These are phyloP conservation scores for Posidonia oceanica DNA, from an alignment of 116 monocot genomes.

Conservation along the genomic window DNA sequence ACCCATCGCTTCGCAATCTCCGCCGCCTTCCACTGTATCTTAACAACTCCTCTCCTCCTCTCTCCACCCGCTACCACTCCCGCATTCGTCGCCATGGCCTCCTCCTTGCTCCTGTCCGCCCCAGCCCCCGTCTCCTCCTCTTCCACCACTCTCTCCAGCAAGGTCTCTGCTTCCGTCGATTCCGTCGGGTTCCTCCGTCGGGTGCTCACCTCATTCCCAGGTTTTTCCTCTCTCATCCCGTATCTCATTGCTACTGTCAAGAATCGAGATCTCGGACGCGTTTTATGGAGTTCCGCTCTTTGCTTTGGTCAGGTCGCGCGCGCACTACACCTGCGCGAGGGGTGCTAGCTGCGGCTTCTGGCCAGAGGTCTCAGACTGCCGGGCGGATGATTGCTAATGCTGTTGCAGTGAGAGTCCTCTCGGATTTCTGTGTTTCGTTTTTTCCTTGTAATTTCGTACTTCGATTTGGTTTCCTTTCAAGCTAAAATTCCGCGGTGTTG, in stretches of 20 bases:
- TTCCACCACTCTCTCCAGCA: background rate
- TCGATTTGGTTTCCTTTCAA: background rate
- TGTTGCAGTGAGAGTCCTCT: conserved; percentile 5
- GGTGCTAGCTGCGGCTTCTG: background rate
- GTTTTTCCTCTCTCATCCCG: background rate
- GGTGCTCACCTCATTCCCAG: background rate
- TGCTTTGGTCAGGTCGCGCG: background rate
- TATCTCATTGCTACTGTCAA: too few relatives aligned
- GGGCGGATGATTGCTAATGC: conserved; percentile 2
- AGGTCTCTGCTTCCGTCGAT: too few relatives aligned
- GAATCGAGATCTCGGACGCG: too few relatives aligned
- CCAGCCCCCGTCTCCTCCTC: background rate
- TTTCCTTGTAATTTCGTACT: background rate
- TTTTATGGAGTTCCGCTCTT: too few relatives aligned
- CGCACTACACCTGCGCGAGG: background rate
- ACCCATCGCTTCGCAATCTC: too few relatives aligned
- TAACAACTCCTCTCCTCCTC: too few relatives aligned
- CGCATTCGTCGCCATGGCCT: background rate
- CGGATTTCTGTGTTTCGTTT: background rate
- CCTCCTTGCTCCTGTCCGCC: background rate
- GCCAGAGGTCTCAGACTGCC: background rate
- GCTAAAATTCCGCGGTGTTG: background rate
- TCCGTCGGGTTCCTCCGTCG: background rate
- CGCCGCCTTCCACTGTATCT: background rate
- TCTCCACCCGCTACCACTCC: background rate